Percentiles rank a stretch among this genome's conserved stretches.
Evolutionary conservation across 2,329 filamentous ascomycete genomes (phyloP).

Genomic region (Penicillium sp.): DNA sequence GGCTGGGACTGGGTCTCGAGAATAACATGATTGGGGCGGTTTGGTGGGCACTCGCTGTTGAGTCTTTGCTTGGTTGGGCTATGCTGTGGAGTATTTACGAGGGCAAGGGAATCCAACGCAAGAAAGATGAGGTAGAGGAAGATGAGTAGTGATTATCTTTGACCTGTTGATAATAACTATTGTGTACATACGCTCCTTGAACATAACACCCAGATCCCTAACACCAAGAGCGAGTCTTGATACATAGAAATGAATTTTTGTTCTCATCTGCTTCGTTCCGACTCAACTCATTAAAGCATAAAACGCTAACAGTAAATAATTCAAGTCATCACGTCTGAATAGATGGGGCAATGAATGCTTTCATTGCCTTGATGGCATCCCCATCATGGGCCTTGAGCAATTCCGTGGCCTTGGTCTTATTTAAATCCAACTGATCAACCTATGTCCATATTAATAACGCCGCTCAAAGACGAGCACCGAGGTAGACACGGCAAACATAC

Average conservation of each 20-base stretch:
- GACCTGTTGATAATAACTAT: neutral
- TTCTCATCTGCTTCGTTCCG: neutral
- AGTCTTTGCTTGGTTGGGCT: constrained; percentile 58
- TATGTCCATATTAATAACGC: neutral
- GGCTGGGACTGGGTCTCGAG: constrained; percentile 54
- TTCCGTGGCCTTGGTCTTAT: constrained; percentile 49
- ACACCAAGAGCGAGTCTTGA: neutral
- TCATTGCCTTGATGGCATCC: constrained; percentile 43
- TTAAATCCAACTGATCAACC: constrained; percentile 49
- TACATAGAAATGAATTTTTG: neutral
- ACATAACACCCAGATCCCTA: neutral
- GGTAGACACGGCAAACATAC: constrained; percentile 34
- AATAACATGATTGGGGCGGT: constrained; percentile 56
- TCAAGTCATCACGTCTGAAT: constrained; percentile 12
- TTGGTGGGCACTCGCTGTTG: constrained; percentile 58
- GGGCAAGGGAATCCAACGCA: constrained; percentile 60
- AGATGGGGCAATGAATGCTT: constrained; percentile 41
- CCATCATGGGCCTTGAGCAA: constrained; percentile 49
- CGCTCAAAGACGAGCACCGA: neutral
- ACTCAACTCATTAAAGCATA: neutral
- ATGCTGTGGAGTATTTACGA: constrained; percentile 64
- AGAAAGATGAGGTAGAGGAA: constrained; percentile 22
- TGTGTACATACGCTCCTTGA: neutral
- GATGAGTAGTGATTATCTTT: constrained; percentile 11
- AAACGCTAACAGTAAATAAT: neutral